Base-by-base conservation (phyloP, 1,284 basidiomycete species). In the Golubevia pallescens region DNA sequence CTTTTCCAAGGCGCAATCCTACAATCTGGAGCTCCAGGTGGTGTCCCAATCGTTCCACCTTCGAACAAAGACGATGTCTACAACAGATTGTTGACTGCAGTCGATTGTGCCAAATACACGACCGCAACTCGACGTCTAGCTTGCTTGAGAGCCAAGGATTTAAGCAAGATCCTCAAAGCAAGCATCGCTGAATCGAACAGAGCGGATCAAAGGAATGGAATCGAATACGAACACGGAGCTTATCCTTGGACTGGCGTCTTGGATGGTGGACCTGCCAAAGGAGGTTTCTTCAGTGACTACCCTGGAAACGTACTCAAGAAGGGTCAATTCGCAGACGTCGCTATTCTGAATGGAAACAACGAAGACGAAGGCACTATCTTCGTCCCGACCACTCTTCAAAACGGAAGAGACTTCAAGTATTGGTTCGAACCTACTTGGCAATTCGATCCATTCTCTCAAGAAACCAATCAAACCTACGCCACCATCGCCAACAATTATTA, bases 311-410 rank as follows among this genome's bases (percentile, higher is more conserved):
- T 66, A 8, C 57, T 67, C 6, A 28, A 23, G 19, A 20, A 16
- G 8, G 64, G 66, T n/a, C 19, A 32, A 7, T 67, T 66, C 38
- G 66, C 63, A 14, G 51, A 54, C 3, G 64, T 67, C n/a, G 55
- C 63, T 1, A 21, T 67, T 14, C 57, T 67, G 32, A 23, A 19
- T 20, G 66, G 66, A 19, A 53, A 67, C 54, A 51, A 51, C 32
- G 48, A 58, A 34, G 66, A 67, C 38, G 66, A 67, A 67, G 66
- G 66, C 5, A 67, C 66, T 16, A 8, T 13, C 1, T 67, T 67
- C 61, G 66, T 56, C 0, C 56, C 63, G 16, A 48, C 60, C n/a
- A 20, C 2, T 13, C 34, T 66, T 20, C 28, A 48, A 16, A 52
- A 60, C 7, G 13, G 19, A 16, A 20, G 32, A 20, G 5, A 23